Evolutionary conservation across 768 basidiomycete species (phyloP), one percentile per base, ranked within the genome.

Genomic region (Pisolithus tinctorius): DNA sequence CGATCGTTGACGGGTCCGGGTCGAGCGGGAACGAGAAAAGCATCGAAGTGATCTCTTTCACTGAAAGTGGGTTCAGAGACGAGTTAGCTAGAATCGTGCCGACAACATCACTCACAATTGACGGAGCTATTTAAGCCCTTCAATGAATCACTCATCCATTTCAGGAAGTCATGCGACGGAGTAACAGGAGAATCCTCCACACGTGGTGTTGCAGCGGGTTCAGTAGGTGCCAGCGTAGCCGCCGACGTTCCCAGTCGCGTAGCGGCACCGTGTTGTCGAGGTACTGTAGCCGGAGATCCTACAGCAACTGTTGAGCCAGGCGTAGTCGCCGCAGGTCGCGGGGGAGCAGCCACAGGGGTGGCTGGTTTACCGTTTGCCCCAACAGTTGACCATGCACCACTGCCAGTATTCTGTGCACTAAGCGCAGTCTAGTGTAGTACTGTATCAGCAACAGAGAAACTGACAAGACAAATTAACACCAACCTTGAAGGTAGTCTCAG

Each of bases 1-100:
- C 96, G 41, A 82, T 70, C 0, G 88, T 91, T 14, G 81, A 82
- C 58, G 81, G 72, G 59, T 88, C 89, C 17, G 86, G 89, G 57
- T 98, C 93, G 47, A 97, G 69, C 3, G 95, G 89, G 75, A 99
- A 98, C 1, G 88, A 84, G 25, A 99, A 79, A 23, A 99, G 74
- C 92, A 98, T 95, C 42, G 88, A 85, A 62, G 92, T 84, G 64
- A 98, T 93, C 59, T 98, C 96, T 65, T 98, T 96, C 48, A 95
- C 94, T 96, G 60, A 3, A 47, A 27, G 13, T 26, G 27, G 17
- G 6, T 17, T 29, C 27, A 37, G 31, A 38, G 7, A 27, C 31
- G 23, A 23, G 50, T 45, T 13, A 45, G 8, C 11, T 3, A n/a
- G 14, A 43, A 17, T 30, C 25, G 11, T 5, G 4, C 45, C 23